Conservation (phyloP, 306 rosid species). For the Cicer yamashitae region DNA sequence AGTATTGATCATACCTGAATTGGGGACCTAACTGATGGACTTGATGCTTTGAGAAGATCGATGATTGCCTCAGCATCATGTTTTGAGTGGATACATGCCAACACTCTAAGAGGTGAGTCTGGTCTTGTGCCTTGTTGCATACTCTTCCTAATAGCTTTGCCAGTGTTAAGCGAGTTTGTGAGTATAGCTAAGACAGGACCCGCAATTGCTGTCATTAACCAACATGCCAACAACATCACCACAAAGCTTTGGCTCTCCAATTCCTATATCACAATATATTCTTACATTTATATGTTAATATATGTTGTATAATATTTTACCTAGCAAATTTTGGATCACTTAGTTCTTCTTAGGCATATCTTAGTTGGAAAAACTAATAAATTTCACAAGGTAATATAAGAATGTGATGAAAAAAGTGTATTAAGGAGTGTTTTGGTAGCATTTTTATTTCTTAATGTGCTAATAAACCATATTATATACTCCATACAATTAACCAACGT, state of each 20-base stretch:
- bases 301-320: background rate
- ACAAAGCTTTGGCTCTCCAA: constrained; percentile 37
- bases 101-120: constrained; percentile 44
- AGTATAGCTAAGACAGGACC: constrained; percentile 32
- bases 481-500: background rate
- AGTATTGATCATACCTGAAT: constrained; percentile 36
- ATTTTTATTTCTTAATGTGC: background rate
- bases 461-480: background rate
- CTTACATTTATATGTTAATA: background rate
- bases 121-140: constrained; percentile 40
- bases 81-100: constrained; percentile 53
- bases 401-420: background rate
- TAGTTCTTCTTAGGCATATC: background rate
- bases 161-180: background rate
- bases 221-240: constrained; percentile 50
- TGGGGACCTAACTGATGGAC: constrained; percentile 48
- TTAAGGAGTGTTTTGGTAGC: background rate
- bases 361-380: background rate
- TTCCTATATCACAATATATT: constrained; percentile 36
- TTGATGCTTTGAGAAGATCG: constrained; percentile 45
- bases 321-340: background rate
- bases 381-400: background rate
- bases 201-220: constrained; percentile 46
- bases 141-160: background rate
- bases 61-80: constrained; percentile 40